A percentile compares a stretch with the other conserved stretches of the same genome.
Conservation (phyloP, 495 filamentous ascomycete genomes). For the Gamarada debralockiae region DNA sequence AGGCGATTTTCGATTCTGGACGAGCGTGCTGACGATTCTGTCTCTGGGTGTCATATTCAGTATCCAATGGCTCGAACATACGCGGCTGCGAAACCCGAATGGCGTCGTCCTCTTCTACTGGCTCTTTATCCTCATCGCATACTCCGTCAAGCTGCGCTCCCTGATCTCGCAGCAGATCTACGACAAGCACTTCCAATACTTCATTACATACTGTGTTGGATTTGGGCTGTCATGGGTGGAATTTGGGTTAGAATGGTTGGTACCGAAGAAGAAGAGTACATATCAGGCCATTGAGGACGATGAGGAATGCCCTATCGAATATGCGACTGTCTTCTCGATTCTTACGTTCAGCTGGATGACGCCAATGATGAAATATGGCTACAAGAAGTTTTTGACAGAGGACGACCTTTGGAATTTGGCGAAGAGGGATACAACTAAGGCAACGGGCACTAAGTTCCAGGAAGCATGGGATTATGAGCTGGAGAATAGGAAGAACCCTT, state of each 20-base stretch:
- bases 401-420: conserved; percentile 96
- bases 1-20: conserved; percentile 88
- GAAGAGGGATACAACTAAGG: conserved; percentile 69
- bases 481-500: conserved; percentile 67
- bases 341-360: conserved; percentile 99
- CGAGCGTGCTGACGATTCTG: conserved; percentile 68
- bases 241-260: conserved; percentile 83
- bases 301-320: conserved; percentile 93
- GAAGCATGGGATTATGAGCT: conserved; percentile 75
- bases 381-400: conserved; percentile 87
- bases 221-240: conserved; percentile 69
- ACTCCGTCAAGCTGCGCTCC: conserved; percentile 83
- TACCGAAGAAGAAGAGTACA: conserved; percentile 78
- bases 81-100: conserved; percentile 82
- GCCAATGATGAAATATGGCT: conserved; percentile 93
- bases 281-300: conserved; percentile 81
- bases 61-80: conserved; percentile 93
- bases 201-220: conserved; percentile 71
- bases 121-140: conserved; percentile 80
- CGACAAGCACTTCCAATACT: conserved; percentile 63
- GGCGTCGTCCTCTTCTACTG: conserved; percentile 96
- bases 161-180: conserved; percentile 74
- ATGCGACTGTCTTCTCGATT: conserved; percentile 89
- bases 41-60: conserved; percentile 76
- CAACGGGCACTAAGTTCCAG: conserved; percentile 63